Conservation (phyloP, 108 stramenopile species). For the Nitzschia sp. region DNA sequence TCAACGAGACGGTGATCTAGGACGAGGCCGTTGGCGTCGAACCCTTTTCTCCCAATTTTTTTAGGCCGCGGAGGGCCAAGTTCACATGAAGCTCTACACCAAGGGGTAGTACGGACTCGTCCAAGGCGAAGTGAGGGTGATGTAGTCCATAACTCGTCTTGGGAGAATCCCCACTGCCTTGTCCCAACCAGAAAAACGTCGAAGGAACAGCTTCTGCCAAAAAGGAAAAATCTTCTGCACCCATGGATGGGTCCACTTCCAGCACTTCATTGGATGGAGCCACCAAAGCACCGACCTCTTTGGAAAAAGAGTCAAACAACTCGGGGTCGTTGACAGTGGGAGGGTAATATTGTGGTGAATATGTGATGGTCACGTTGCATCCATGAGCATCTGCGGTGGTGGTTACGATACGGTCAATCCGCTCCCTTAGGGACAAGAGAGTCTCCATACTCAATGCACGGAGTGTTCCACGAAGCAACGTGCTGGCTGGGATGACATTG, state of each 20-base stretch:
- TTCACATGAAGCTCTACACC: constrained; percentile 84
- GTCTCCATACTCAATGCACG: constrained; percentile 80
- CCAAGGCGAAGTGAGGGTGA: constrained; percentile 83
- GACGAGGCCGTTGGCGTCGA: background rate
- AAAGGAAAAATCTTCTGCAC: constrained; percentile 91
- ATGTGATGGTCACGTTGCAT: constrained; percentile 64
- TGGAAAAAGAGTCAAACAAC: constrained; percentile 63
- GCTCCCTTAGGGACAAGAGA: constrained; percentile 46
- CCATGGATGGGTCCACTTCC: constrained; percentile 84
- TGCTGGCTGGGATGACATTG: constrained; percentile 78
- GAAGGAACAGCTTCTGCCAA: constrained; percentile 70
- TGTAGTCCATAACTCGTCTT: constrained; percentile 77
- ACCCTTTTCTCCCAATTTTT: constrained; percentile 21
- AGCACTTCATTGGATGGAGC: constrained; percentile 39
- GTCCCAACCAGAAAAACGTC: constrained; percentile 82
- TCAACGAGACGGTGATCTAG: too few relatives aligned
- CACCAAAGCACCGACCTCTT: constrained; percentile 66
- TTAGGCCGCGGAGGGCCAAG: constrained; percentile 69
- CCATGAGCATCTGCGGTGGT: constrained; percentile 69
- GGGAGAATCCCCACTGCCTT: constrained; percentile 58
- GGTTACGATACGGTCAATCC: constrained; percentile 59
- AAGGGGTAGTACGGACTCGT: constrained; percentile 68
- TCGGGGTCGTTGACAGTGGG: constrained; percentile 81
- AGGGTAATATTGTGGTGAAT: constrained; percentile 81
- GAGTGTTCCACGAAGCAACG: constrained; percentile 76